Conservation (phyloP, 352 stramenopile species). For the Globisporangium acanthophoron region DNA sequence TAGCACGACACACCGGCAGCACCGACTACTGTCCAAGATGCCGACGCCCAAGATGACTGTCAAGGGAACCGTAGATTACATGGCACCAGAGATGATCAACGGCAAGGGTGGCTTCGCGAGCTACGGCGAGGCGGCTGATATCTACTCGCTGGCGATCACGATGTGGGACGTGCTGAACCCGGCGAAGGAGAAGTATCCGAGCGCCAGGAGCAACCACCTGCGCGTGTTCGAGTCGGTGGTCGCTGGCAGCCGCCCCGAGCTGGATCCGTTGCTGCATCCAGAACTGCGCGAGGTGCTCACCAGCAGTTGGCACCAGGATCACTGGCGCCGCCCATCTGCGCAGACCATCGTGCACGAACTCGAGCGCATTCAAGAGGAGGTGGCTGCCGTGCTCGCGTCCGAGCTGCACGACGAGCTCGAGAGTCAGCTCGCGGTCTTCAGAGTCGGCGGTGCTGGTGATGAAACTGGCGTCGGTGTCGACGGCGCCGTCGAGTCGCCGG, state of each 20-base stretch:
- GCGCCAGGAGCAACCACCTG: constrained; percentile 21
- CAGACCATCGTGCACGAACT: constrained; percentile 32
- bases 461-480: background rate
- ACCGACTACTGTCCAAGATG: background rate
- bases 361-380: constrained; percentile 40
- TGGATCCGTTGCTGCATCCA: constrained; percentile 23
- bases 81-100: constrained; percentile 56
- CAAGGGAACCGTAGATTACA: constrained; percentile 42
- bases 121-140: constrained; percentile 59
- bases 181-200: constrained; percentile 21
- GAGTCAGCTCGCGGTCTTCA: background rate
- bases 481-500: background rate
- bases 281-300: constrained; percentile 34
- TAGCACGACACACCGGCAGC: background rate
- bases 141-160: constrained; percentile 66
- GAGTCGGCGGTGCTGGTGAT: background rate
- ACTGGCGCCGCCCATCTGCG: constrained; percentile 29
- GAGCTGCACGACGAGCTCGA: constrained; percentile 32
- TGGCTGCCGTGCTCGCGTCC: constrained; percentile 21
- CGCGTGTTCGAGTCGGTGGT: constrained; percentile 52
- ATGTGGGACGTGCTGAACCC: constrained; percentile 67
- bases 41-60: constrained; percentile 46
- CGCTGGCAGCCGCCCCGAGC: constrained; percentile 21
- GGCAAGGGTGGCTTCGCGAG: constrained; percentile 32
- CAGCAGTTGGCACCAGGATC: constrained; percentile 34